Evolutionary conservation across 495 filamentous ascomycete species (phyloP).

Genomic region (Penicillium ochrochloron): DNA sequence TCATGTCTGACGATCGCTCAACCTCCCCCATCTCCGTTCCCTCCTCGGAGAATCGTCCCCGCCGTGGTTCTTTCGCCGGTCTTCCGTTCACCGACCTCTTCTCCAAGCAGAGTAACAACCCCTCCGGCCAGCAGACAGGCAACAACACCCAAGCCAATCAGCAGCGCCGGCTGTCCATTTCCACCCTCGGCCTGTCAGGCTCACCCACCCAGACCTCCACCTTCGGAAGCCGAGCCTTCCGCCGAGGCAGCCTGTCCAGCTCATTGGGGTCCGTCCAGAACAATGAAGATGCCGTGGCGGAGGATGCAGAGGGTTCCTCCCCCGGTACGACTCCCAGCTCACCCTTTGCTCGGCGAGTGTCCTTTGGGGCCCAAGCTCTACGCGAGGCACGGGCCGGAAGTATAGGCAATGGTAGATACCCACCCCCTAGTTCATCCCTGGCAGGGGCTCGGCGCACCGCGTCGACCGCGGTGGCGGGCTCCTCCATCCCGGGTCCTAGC

Average conservation of each 20-base stretch:
- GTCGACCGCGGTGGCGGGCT: slow-evolving; percentile 21
- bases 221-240: slow-evolving; percentile 53
- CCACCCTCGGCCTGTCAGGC: slow-evolving; percentile 81
- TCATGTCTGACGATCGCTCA: slow-evolving; percentile 56
- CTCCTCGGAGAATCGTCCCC: slow-evolving; percentile 42
- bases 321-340: slow-evolving; percentile 61
- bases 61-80: slow-evolving; percentile 55
- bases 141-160: slow-evolving; percentile 66
- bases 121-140: slow-evolving; percentile 39
- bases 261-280: slow-evolving; percentile 74
- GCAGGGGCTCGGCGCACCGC: slow-evolving; percentile 31
- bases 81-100: slow-evolving; percentile 53
- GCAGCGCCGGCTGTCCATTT: slow-evolving; percentile 85
- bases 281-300: slow-evolving; percentile 86
- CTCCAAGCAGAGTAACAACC: slow-evolving; percentile 35
- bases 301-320: slow-evolving; percentile 68
- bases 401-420: slow-evolving; percentile 51
- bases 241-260: slow-evolving; percentile 73
- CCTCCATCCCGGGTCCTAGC: not conserved
- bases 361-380: slow-evolving; percentile 87
- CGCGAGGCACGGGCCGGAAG: slow-evolving; percentile 65
- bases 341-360: slow-evolving; percentile 84
- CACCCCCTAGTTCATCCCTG: slow-evolving; percentile 37
- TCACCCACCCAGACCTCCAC: slow-evolving; percentile 68
- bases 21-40: slow-evolving; percentile 54